phyloP scores from a whole-genome alignment of 2,329 filamentous ascomycete genomes.

The Fusarium sp. region DNA sequence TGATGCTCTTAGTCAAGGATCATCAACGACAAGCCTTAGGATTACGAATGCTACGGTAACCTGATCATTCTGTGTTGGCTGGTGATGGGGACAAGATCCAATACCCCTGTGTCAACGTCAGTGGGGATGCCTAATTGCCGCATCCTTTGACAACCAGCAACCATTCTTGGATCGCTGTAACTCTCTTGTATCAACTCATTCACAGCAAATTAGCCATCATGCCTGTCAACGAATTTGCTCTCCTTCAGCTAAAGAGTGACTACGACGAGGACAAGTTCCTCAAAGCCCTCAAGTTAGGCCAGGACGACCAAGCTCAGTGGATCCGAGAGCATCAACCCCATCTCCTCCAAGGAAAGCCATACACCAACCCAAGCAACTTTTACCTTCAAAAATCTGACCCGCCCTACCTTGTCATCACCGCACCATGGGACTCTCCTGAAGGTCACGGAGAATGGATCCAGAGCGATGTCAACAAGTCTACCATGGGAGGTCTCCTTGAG shows the following conservation, averaged over 20 bases:
- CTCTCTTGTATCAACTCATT: not conserved
- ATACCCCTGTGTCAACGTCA: slow-evolving; percentile 23
- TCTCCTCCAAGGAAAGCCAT: slow-evolving; percentile 45
- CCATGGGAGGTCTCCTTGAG: slow-evolving; percentile 49
- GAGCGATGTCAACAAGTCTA: slow-evolving; percentile 53
- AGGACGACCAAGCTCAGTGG: slow-evolving; percentile 56
- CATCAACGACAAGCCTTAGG: not conserved
- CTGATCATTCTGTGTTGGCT: slow-evolving; percentile 6
- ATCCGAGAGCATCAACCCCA: slow-evolving; percentile 51
- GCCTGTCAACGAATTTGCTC: slow-evolving; percentile 56
- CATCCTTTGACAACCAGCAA: not conserved
- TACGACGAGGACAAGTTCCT: slow-evolving; percentile 50
- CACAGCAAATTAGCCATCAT: slow-evolving; percentile 38
- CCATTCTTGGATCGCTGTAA: too few species aligned
- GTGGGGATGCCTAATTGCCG: slow-evolving; percentile 12
- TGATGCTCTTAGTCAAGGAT: not conserved
- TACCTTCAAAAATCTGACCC: slow-evolving; percentile 52
- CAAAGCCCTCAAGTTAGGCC: slow-evolving; percentile 47
- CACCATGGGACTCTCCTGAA: slow-evolving; percentile 58
- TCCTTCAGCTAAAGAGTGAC: slow-evolving; percentile 48
- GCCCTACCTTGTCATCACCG: slow-evolving; percentile 56
- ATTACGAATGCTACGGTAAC: slow-evolving; percentile 8
- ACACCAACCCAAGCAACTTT: slow-evolving; percentile 50
- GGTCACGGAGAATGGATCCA: slow-evolving; percentile 59
- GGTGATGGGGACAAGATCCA: slow-evolving; percentile 2